A percentile compares a stretch with the other conserved stretches of the same genome.
These are phyloP conservation scores for Trametes cinnabarina DNA, from an alignment of 768 basidiomycete species.

Conservation along the genomic window DNA sequence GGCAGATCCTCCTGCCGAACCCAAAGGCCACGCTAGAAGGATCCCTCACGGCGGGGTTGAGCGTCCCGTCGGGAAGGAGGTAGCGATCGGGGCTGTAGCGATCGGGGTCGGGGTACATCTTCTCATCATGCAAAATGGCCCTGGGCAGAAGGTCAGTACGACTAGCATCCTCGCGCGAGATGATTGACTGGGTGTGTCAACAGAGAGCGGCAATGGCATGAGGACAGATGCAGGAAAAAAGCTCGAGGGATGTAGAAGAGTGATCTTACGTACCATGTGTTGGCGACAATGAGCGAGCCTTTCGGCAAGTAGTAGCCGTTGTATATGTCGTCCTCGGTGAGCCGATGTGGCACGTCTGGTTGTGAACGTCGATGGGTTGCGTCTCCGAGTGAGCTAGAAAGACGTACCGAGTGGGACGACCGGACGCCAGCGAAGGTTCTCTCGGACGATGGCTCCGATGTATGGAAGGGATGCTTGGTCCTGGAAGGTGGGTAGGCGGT, in stretches of 20 bases:
- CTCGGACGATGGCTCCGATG: constrained; percentile 24
- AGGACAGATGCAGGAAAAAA: neutral
- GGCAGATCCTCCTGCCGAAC: constrained; percentile 34
- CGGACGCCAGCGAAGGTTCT: constrained; percentile 36
- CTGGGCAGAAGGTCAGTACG: too few species aligned
- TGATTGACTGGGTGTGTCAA: neutral
- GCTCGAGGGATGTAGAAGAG: neutral
- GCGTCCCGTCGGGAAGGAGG: constrained; percentile 36
- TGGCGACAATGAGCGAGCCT: constrained; percentile 15
- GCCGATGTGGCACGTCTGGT: constrained; percentile 22
- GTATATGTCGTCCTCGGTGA: constrained; percentile 25
- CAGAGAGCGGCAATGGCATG: neutral
- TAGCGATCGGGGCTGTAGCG: constrained; percentile 41
- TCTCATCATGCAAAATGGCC: constrained; percentile 40
- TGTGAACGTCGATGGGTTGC: neutral
- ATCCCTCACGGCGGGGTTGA: constrained; percentile 31
- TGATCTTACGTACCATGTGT: constrained; percentile 10
- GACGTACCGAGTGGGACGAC: constrained; percentile 32
- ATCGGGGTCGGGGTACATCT: constrained; percentile 34
- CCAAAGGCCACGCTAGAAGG: constrained; percentile 34
- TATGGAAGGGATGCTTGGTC: constrained; percentile 27
- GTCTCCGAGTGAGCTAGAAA: neutral
- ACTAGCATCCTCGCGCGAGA: too few species aligned
- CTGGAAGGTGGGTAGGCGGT: constrained; percentile 27
- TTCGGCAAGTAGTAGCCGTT: constrained; percentile 23